phyloP scores from a whole-genome alignment of 805 yeast genomes.

The Pichia thaimueangensis region DNA sequence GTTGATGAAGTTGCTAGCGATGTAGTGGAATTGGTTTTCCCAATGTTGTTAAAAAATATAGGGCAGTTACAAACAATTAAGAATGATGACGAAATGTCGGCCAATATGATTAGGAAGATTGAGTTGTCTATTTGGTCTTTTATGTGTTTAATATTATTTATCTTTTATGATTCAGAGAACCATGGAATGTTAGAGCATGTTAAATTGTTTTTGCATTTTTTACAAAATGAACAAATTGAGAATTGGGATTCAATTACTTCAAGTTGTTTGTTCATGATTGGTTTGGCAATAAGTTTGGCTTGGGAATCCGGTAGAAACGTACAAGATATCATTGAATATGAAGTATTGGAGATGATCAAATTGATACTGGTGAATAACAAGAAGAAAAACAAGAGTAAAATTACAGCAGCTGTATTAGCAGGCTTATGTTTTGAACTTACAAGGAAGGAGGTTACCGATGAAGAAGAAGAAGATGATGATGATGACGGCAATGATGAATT shows the following conservation, averaged over 20 bases:
- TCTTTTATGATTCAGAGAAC: constrained; percentile 43
- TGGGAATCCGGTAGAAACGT: constrained; percentile 31
- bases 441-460: constrained; percentile 34
- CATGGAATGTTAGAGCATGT: constrained; percentile 44
- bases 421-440: constrained; percentile 52
- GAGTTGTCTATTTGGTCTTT: constrained; percentile 10
- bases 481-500: constrained; percentile 41
- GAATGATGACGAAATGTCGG: background rate
- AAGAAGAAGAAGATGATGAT: constrained; percentile 26
- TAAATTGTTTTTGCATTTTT: constrained; percentile 37
- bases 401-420: constrained; percentile 49
- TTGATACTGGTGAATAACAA: constrained; percentile 20
- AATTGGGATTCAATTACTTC: constrained; percentile 39
- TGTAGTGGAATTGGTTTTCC: constrained; percentile 27
- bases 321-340: constrained; percentile 20
- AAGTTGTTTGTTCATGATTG: constrained; percentile 42
- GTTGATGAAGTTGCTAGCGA: constrained; percentile 42
- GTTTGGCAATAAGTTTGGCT: constrained; percentile 38
- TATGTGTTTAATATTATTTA: constrained; percentile 32
- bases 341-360: constrained; percentile 20
- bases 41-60: constrained; percentile 19
- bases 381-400: constrained; percentile 1
- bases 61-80: constrained; percentile 1
- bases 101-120: background rate
- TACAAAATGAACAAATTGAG: constrained; percentile 31